These are phyloP conservation scores for Rutstroemia sp. DNA, from an alignment of 2,329 filamentous ascomycete species.

Conservation along the genomic window DNA sequence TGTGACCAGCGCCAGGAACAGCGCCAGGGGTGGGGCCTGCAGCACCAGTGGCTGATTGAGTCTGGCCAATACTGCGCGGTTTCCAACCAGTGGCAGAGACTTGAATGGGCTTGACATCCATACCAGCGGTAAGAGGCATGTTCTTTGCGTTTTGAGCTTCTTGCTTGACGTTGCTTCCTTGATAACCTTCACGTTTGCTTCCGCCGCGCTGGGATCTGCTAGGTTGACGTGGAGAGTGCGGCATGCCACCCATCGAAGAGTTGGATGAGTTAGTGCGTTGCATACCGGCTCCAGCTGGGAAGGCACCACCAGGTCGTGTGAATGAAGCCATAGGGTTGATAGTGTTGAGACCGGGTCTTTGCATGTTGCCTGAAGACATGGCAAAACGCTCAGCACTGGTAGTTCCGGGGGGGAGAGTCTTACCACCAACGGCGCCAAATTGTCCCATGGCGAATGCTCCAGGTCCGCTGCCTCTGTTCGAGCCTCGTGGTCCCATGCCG, in stretches of 20 bases:
- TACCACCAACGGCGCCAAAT: conserved; percentile 49
- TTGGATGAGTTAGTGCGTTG: conserved; percentile 50
- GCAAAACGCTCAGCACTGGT: conserved; percentile 71
- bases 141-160: conserved; percentile 70
- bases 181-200: conserved; percentile 51
- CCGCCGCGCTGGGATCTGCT: conserved; percentile 55
- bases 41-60: conserved; percentile 31
- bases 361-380: conserved; percentile 47
- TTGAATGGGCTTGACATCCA: conserved; percentile 74
- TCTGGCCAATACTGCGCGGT: conserved; percentile 59
- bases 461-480: conserved; percentile 40
- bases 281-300: conserved; percentile 56
- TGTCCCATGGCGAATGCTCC: conserved; percentile 60
- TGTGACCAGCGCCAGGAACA: conserved; percentile 43
- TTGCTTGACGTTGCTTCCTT: conserved; percentile 37
- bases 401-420: conserved; percentile 66
- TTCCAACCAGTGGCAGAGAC: conserved; percentile 80
- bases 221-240: conserved; percentile 61
- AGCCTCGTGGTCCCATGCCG: conserved; percentile 40
- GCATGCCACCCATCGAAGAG: conserved; percentile 49
- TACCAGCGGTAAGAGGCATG: conserved; percentile 84
- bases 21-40: conserved; percentile 37
- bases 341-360: conserved; percentile 35
- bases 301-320: conserved; percentile 52
- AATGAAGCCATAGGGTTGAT: conserved; percentile 53